phyloP scores from a whole-genome alignment of 2,329 filamentous ascomycete species.

The Sclerotinia sclerotiorum region DNA sequence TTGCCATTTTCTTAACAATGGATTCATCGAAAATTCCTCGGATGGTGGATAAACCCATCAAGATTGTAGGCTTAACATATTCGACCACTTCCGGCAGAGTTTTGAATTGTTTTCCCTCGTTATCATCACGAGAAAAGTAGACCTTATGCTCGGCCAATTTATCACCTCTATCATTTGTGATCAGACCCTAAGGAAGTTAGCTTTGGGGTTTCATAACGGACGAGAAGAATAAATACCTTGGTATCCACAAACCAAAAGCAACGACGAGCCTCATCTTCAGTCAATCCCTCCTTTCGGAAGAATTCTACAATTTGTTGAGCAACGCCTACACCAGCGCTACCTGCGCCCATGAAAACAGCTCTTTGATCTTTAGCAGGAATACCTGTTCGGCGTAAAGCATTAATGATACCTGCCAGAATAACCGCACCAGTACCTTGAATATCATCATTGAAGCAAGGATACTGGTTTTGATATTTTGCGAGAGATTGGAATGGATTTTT shows the following conservation, averaged over 20 bases:
- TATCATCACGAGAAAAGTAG: slow-evolving; percentile 43
- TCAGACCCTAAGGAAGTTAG: slow-evolving; percentile 55
- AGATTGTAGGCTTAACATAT: slow-evolving; percentile 72
- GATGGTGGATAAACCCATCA: slow-evolving; percentile 80
- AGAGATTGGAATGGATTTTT: slow-evolving; percentile 59
- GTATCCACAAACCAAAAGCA: slow-evolving; percentile 76
- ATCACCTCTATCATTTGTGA: slow-evolving; percentile 69
- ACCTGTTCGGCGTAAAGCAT: slow-evolving; percentile 67
- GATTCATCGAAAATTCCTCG: slow-evolving; percentile 73
- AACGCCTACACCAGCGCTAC: slow-evolving; percentile 80
- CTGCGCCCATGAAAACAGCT: slow-evolving; percentile 76
- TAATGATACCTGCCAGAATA: slow-evolving; percentile 77
- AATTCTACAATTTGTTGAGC: slow-evolving; percentile 79
- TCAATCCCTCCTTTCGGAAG: slow-evolving; percentile 65
- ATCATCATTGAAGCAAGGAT: slow-evolving; percentile 91
- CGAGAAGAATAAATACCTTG: slow-evolving; percentile 30
- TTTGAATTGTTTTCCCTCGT: slow-evolving; percentile 49
- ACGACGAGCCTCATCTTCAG: slow-evolving; percentile 66
- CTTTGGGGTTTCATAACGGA: not conserved
- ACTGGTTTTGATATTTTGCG: slow-evolving; percentile 68
- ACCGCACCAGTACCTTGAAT: slow-evolving; percentile 87
- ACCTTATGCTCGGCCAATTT: slow-evolving; percentile 65
- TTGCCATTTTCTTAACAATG: slow-evolving; percentile 72
- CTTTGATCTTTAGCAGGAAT: slow-evolving; percentile 66
- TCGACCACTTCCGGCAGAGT: slow-evolving; percentile 66